Percentiles rank a stretch among this genome's conserved stretches.
These are phyloP conservation scores for Gliomastix tumulicola DNA, from an alignment of 2,329 filamentous ascomycete genomes.

Conservation along the genomic window DNA sequence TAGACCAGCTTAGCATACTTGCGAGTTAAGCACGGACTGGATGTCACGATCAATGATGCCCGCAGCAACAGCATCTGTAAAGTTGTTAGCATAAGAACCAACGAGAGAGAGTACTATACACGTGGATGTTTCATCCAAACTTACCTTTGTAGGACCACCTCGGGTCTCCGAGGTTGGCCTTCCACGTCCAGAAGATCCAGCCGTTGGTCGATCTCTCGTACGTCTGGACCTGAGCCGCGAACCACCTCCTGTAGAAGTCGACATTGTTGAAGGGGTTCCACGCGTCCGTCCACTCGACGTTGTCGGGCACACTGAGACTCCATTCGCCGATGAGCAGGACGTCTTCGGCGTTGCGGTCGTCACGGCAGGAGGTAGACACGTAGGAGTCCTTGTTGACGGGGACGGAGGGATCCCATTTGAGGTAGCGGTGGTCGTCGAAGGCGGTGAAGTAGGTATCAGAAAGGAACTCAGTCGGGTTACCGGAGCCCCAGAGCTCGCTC, in stretches of 20 bases:
- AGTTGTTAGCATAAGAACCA: too few species aligned
- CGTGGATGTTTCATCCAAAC: background rate
- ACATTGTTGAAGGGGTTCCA: slow-evolving; percentile 25
- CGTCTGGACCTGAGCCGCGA: slow-evolving; percentile 45
- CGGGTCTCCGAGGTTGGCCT: slow-evolving; percentile 18
- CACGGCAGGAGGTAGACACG: slow-evolving; percentile 40
- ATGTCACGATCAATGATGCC: slow-evolving; percentile 1
- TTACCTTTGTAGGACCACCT: slow-evolving; percentile 3
- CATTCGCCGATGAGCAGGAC: slow-evolving; percentile 52
- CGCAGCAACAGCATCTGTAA: slow-evolving; percentile 1
- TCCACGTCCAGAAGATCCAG: slow-evolving; percentile 59
- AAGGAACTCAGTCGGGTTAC: slow-evolving; percentile 40
- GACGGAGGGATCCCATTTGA: slow-evolving; percentile 44
- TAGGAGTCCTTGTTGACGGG: slow-evolving; percentile 38
- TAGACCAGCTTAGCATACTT: slow-evolving; percentile 1
- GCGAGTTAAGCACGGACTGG: background rate
- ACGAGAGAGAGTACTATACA: background rate
- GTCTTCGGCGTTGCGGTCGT: slow-evolving; percentile 25
- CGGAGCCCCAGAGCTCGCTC: slow-evolving; percentile 39
- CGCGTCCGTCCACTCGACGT: slow-evolving; percentile 33
- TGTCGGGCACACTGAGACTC: slow-evolving; percentile 42
- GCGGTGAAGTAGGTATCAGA: slow-evolving; percentile 33
- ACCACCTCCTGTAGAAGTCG: slow-evolving; percentile 49
- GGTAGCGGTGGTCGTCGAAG: slow-evolving; percentile 54
- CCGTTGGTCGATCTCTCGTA: slow-evolving; percentile 44